Evolutionary conservation across 2,329 filamentous ascomycete species (phyloP).

Genomic region (Botrytis deweyae): DNA sequence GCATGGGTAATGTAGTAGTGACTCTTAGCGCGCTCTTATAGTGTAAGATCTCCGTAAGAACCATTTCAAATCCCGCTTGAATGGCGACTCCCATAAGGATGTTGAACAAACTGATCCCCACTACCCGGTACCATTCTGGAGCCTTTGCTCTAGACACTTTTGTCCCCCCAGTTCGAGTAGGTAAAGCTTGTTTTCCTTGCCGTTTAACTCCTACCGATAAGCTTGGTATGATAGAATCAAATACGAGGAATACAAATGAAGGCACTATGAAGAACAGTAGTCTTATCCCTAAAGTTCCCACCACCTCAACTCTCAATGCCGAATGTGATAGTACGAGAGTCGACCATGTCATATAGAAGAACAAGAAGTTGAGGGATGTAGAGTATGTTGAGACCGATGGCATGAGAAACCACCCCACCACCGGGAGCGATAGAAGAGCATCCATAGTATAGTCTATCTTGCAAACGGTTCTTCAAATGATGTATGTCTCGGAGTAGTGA

Average conservation of each 20-base stretch:
- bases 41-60: conserved; percentile 53
- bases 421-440: conserved; percentile 68
- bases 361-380: conserved; percentile 79
- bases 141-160: conserved; percentile 42
- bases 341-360: conserved; percentile 81
- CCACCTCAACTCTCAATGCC: conserved; percentile 71
- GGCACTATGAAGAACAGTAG: conserved; percentile 71
- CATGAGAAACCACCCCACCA: conserved; percentile 66
- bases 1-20: conserved; percentile 59
- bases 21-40: conserved; percentile 57
- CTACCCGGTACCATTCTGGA: conserved; percentile 48
- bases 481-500: neutral
- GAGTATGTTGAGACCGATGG: conserved; percentile 65
- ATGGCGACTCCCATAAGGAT: conserved; percentile 51
- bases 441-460: conserved; percentile 48
- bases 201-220: conserved; percentile 68
- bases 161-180: conserved; percentile 45
- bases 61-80: conserved; percentile 56
- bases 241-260: conserved; percentile 67
- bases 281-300: conserved; percentile 67
- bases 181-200: conserved; percentile 53
- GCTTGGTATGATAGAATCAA: conserved; percentile 70
- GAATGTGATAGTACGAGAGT: conserved; percentile 70
- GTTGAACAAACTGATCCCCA: conserved; percentile 55
- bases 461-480: neutral